These are phyloP conservation scores for Rhodamnia argentea DNA, from an alignment of 345 rosid species.

Conservation along the genomic window DNA sequence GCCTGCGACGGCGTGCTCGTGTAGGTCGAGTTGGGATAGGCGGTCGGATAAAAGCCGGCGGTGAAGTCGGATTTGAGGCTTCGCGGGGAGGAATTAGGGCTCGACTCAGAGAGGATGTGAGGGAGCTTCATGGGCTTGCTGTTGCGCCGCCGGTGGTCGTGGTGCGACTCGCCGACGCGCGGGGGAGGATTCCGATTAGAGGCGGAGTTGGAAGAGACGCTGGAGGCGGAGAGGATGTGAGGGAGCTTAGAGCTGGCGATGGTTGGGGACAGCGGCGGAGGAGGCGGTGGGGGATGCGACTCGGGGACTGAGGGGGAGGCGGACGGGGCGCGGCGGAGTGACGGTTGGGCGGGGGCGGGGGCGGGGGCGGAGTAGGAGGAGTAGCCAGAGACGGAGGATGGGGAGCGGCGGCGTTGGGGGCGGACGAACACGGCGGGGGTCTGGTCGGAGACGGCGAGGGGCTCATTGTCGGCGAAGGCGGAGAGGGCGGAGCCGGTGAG, in stretches of 20 bases:
- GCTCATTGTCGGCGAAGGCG: conserved; percentile 69
- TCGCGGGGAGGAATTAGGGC: conserved; percentile 58
- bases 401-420: conserved; percentile 4
- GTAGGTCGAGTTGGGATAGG: conserved; percentile 63
- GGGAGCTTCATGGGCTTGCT: conserved; percentile 49
- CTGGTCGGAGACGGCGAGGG: conserved; percentile 64
- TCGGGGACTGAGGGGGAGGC: conserved; percentile 15
- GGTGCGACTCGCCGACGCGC: not conserved
- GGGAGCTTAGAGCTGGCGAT: conserved; percentile 48
- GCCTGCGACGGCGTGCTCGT: conserved; percentile 76
- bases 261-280: conserved; percentile 23
- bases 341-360: not conserved
- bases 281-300: conserved; percentile 36
- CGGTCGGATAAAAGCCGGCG: conserved; percentile 53
- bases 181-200: conserved; percentile 8
- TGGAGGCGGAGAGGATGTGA: conserved; percentile 33
- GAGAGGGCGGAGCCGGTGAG: conserved; percentile 83
- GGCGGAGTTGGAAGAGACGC: conserved; percentile 17
- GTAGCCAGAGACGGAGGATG: conserved; percentile 7
- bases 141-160: conserved; percentile 7
- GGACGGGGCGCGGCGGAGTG: conserved; percentile 30
- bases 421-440: conserved; percentile 80
- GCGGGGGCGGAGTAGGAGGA: conserved; percentile 26
- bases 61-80: conserved; percentile 42
- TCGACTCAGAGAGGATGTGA: conserved; percentile 85